A percentile compares a stretch with the other conserved stretches of the same genome.
Conservation (phyloP, 176 grass and related monocot species). For the Eleusine coracana region DNA sequence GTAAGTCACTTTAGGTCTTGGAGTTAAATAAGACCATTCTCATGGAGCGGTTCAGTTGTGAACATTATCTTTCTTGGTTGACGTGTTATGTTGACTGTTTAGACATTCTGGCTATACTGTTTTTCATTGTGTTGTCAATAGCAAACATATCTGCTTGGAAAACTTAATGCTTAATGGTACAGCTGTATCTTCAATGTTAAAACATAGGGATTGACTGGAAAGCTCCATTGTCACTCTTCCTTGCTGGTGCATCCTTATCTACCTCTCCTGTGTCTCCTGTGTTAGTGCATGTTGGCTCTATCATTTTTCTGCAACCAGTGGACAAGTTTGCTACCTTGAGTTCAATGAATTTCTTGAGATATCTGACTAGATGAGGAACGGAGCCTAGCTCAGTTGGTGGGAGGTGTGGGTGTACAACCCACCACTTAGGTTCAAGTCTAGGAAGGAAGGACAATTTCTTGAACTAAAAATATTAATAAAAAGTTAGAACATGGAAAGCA, state of each 20-base stretch:
- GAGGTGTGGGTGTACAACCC: not conserved
- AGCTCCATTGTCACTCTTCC: conserved; percentile 20
- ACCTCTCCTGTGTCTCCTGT: not conserved
- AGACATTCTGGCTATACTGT: not conserved
- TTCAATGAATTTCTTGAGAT: not conserved
- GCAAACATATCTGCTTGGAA: not conserved
- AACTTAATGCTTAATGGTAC: not conserved
- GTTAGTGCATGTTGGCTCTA: not conserved
- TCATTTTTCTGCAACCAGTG: not conserved
- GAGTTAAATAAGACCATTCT: not conserved
- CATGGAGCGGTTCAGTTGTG: not conserved
- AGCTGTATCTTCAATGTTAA: conserved; percentile 11
- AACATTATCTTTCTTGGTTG: conserved; percentile 27
- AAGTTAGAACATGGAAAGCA: not conserved
- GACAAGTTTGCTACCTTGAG: not conserved
- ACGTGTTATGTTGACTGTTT: conserved; percentile 1
- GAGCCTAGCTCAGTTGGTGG: not conserved
- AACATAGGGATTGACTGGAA: conserved; percentile 1
- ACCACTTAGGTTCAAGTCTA: not conserved
- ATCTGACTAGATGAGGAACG: not conserved
- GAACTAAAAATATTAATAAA: not conserved
- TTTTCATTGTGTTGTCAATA: not conserved
- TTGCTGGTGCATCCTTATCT: conserved; percentile 12
- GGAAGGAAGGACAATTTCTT: not conserved
- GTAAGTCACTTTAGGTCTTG: conserved; percentile 58